Percentiles rank a stretch among this genome's conserved stretches.
Conservation (phyloP, 257 asterid genomes). For the Solanum megistacrolobum region DNA sequence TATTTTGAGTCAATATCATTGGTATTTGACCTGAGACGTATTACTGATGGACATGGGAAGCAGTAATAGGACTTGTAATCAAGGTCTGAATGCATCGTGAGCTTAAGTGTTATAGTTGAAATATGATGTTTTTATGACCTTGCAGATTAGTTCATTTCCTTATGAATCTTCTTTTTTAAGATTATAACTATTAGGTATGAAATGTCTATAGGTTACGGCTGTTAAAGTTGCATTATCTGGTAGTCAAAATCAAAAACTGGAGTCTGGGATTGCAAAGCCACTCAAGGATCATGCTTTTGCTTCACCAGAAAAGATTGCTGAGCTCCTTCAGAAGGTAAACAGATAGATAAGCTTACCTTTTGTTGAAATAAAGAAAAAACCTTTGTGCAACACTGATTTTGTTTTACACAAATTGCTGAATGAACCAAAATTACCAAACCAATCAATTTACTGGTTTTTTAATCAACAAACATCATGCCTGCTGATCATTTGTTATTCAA, state of each 20-base stretch:
- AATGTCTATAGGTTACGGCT: constrained; percentile 70
- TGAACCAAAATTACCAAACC: neutral
- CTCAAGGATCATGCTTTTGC: constrained; percentile 96
- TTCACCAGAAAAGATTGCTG: constrained; percentile 87
- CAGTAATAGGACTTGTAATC: neutral
- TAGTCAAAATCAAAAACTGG: constrained; percentile 42
- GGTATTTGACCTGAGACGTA: neutral
- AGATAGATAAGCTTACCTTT: neutral
- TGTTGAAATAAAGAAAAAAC: neutral
- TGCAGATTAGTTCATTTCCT: neutral
- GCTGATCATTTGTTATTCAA: neutral
- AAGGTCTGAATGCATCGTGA: neutral
- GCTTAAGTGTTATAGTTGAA: neutral
- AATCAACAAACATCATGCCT: neutral
- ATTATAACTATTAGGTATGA: neutral
- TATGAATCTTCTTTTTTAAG: neutral
- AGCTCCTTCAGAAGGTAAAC: constrained; percentile 79
- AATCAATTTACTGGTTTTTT: neutral
- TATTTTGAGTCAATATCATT: neutral
- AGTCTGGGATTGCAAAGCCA: constrained; percentile 59
- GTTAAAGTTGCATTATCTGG: constrained; percentile 78
- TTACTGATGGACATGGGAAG: neutral
- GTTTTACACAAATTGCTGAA: neutral
- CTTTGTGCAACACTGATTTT: neutral
- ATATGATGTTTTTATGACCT: neutral